Evolutionary conservation across 2,329 filamentous ascomycete genomes (phyloP).

Genomic region (Parasarocladium wereldwijsianum): DNA sequence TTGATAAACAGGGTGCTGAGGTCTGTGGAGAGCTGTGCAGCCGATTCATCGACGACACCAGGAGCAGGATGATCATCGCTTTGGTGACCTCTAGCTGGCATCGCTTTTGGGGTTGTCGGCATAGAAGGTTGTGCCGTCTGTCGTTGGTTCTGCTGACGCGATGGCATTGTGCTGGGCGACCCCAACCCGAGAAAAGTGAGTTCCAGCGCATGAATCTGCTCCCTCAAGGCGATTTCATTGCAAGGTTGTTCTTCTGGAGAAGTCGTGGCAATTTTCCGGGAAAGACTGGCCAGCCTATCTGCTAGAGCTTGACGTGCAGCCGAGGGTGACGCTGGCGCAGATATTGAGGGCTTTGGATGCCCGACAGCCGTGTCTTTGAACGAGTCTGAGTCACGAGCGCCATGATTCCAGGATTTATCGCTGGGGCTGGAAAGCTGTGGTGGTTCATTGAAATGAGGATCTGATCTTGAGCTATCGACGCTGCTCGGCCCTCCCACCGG

Average conservation of each 20-base stretch:
- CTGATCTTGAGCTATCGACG: no score
- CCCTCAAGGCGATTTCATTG: slow-evolving; percentile 20
- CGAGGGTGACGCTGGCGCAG: no score
- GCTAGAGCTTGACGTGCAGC: slow-evolving; percentile 1
- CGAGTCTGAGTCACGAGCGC: no score
- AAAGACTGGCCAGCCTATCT: slow-evolving; percentile 1
- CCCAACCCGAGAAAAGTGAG: slow-evolving; percentile 9
- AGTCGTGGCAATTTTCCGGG: slow-evolving; percentile 1
- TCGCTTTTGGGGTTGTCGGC: slow-evolving; percentile 8
- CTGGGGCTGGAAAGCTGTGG: slow-evolving; percentile 2
- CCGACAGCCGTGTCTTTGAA: no score
- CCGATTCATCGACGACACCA: slow-evolving; percentile 12
- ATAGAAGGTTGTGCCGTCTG: not conserved
- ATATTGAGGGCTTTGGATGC: no score
- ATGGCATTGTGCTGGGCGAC: no score
- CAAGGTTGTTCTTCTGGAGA: slow-evolving; percentile 6
- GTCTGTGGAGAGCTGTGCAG: slow-evolving; percentile 28
- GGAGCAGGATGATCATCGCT: slow-evolving; percentile 11
- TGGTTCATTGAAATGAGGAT: slow-evolving; percentile 1
- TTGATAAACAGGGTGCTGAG: slow-evolving; percentile 33
- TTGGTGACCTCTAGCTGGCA: slow-evolving; percentile 11
- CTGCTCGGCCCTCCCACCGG: no score
- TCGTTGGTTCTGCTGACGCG: slow-evolving; percentile 1
- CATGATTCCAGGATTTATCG: not conserved
- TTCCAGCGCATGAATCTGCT: slow-evolving; percentile 23